Conservation (phyloP, 1,284 basidiomycete genomes). For the Sanghuangporus baumii region DNA sequence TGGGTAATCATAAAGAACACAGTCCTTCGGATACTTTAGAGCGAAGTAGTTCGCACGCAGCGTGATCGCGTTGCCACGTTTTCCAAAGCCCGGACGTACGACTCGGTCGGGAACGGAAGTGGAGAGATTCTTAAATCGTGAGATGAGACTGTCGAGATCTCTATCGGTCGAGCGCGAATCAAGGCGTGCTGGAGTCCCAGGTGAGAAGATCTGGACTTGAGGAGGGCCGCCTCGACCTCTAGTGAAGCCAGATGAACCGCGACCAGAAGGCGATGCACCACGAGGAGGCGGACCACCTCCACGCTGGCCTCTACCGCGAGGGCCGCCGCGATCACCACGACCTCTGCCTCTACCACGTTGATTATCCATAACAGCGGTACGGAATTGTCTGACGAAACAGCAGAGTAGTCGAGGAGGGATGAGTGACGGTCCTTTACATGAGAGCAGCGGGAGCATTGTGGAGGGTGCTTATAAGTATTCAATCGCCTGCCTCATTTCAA, state of each 20-base stretch:
- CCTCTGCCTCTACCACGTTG: constrained; percentile 3
- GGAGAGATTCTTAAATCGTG: constrained; percentile 32
- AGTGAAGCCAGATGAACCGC: background rate
- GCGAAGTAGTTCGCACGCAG: constrained; percentile 69
- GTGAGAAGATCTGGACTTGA: constrained; percentile 7
- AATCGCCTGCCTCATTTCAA: background rate
- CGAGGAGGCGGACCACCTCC: background rate
- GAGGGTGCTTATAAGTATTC: background rate
- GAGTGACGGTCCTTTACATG: background rate
- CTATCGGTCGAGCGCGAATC: constrained; percentile 5
- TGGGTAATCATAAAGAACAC: constrained; percentile 52
- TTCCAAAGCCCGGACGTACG: constrained; percentile 62
- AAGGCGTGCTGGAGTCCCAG: constrained; percentile 1
- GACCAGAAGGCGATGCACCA: background rate
- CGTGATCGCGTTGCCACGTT: constrained; percentile 42
- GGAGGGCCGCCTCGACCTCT: constrained; percentile 6
- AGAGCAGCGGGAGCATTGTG: background rate
- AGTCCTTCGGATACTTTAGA: constrained; percentile 41
- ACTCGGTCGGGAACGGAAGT: constrained; percentile 21
- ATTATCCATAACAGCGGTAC: background rate
- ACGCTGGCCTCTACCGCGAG: background rate
- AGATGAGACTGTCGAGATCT: constrained; percentile 1
- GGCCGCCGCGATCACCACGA: background rate
- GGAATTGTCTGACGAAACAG: background rate
- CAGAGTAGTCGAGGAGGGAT: background rate